A percentile compares a stretch with the other conserved stretches of the same genome.
Conservation (phyloP, 176 grass and related monocot species). For the Oropetium thomaeum region DNA sequence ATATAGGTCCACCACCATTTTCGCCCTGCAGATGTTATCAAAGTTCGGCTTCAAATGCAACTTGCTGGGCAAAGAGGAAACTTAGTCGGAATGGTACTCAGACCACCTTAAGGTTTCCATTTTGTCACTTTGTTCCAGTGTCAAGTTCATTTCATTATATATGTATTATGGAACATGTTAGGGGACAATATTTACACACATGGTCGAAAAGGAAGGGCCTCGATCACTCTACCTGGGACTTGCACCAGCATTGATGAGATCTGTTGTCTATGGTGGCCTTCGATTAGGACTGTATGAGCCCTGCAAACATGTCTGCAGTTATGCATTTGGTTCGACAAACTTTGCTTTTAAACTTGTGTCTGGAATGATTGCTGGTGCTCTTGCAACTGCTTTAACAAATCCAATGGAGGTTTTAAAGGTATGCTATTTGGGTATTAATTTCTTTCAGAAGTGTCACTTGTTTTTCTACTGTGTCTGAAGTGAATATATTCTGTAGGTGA, state of each 20-base stretch:
- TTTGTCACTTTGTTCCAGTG: not conserved
- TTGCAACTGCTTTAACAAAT: conserved; percentile 85
- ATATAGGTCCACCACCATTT: conserved; percentile 30
- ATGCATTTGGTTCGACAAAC: conserved; percentile 79
- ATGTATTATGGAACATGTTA: conserved; percentile 35
- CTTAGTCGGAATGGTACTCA: conserved; percentile 89
- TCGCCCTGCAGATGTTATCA: conserved; percentile 86
- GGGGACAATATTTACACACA: conserved; percentile 72
- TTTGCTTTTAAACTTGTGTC: conserved; percentile 81
- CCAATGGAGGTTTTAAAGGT: conserved; percentile 90
- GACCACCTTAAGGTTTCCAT: conserved; percentile 11
- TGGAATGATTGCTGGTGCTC: conserved; percentile 70
- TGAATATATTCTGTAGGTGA: conserved; percentile 54
- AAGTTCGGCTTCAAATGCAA: conserved; percentile 99
- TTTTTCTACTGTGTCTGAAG: conserved; percentile 16
- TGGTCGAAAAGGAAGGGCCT: conserved; percentile 75
- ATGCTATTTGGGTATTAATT: conserved; percentile 15
- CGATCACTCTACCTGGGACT: conserved; percentile 81
- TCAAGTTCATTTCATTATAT: conserved; percentile 27
- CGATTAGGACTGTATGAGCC: conserved; percentile 90
- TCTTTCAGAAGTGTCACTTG: not conserved
- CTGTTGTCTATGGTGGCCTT: conserved; percentile 87
- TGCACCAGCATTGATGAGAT: conserved; percentile 73
- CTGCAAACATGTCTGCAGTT: conserved; percentile 70
- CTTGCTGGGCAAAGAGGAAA: conserved; percentile 89